Evolutionary conservation across 345 rosid species (phyloP).

Genomic region (Camelina neglecta): DNA sequence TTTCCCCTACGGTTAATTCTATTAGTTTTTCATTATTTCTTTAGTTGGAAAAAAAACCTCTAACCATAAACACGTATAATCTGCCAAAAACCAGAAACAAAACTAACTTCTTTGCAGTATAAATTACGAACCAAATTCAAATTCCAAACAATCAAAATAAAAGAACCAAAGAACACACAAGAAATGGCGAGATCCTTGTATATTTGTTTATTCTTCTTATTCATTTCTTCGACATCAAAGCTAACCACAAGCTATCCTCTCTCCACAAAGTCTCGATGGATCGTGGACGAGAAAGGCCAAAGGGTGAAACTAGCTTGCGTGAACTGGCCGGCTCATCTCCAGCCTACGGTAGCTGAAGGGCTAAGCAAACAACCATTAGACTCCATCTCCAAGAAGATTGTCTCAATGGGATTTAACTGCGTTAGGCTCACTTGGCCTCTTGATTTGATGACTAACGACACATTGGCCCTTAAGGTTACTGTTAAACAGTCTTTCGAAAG

Average conservation of each 20-base stretch:
- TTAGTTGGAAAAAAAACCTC: neutral
- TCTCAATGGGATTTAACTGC: conserved; percentile 64
- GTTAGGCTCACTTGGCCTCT: conserved; percentile 77
- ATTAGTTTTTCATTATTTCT: neutral
- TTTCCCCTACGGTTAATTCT: neutral
- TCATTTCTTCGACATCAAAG: conserved; percentile 14
- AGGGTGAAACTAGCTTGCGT: conserved; percentile 74
- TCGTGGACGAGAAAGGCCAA: conserved; percentile 54
- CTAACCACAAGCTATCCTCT: conserved; percentile 48
- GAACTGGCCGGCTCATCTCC: conserved; percentile 75
- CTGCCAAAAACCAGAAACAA: conserved; percentile 28
- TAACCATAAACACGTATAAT: conserved; percentile 28
- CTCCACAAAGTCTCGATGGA: conserved; percentile 62
- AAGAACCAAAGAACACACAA: neutral
- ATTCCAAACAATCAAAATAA: neutral
- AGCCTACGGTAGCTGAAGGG: conserved; percentile 70
- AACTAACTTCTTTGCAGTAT: conserved; percentile 23
- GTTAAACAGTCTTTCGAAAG: conserved; percentile 63
- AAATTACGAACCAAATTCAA: conserved; percentile 12
- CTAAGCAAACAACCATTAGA: conserved; percentile 69
- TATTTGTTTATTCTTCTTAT: conserved; percentile 20
- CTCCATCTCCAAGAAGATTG: conserved; percentile 45
- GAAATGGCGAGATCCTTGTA: conserved; percentile 18
- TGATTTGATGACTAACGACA: conserved; percentile 58
- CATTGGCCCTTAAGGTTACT: conserved; percentile 53